phyloP scores from a whole-genome alignment of 805 yeast species.

The Candida chilensis region DNA sequence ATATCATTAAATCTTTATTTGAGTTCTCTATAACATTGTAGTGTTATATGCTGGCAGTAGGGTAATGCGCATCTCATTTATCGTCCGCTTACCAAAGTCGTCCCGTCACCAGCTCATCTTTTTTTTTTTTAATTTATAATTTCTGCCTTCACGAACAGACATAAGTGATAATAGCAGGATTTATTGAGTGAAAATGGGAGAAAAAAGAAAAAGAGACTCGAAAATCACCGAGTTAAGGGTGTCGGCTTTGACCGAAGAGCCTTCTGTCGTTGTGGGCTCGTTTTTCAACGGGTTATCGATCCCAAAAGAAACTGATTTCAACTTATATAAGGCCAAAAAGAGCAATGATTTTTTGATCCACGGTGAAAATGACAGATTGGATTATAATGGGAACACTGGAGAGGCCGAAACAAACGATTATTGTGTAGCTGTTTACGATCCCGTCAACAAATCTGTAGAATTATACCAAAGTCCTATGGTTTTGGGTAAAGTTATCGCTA shows the following conservation, averaged over 20 bases:
- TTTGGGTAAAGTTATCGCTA: conserved; percentile 54
- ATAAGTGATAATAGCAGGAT: conserved; percentile 1
- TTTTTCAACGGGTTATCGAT: conserved; percentile 71
- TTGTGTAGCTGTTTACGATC: conserved; percentile 73
- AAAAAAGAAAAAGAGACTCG: conserved; percentile 21
- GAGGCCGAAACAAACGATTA: conserved; percentile 36
- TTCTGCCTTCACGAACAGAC: neutral
- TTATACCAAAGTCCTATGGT: conserved; percentile 55
- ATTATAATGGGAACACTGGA: conserved; percentile 52
- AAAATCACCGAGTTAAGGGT: conserved; percentile 32
- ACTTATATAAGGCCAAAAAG: conserved; percentile 45
- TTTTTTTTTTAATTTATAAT: neutral
- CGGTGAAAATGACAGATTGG: conserved; percentile 70
- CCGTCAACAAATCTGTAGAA: conserved; percentile 52
- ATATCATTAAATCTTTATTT: too few relatives aligned
- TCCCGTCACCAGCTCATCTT: too few relatives aligned
- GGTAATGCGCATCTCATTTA: too few relatives aligned
- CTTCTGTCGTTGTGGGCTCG: conserved; percentile 51
- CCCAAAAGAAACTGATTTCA: conserved; percentile 50
- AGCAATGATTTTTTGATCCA: conserved; percentile 46
- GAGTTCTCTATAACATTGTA: too few relatives aligned
- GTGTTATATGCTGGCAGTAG: too few relatives aligned
- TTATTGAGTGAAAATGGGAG: conserved; percentile 4
- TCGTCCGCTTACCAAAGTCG: too few relatives aligned
- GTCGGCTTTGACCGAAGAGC: conserved; percentile 26